These are phyloP conservation scores for Zygosaccharomyces siamensis DNA, from an alignment of 805 yeast species.

Conservation along the genomic window DNA sequence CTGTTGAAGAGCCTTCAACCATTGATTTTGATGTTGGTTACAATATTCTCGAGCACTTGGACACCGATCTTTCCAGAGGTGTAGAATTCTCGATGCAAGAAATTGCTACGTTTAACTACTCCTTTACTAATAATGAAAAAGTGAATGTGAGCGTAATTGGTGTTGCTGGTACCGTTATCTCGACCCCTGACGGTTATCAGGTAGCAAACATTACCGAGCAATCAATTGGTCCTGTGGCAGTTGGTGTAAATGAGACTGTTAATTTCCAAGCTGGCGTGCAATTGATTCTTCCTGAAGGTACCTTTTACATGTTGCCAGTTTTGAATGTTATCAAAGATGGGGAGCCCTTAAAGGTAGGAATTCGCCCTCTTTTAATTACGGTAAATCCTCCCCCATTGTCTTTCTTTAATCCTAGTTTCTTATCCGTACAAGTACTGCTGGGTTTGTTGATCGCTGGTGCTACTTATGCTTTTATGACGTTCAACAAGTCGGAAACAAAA, in stretches of 20 bases:
- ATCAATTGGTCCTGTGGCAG: constrained; percentile 54
- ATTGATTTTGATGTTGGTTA: constrained; percentile 47
- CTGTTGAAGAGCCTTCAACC: constrained; percentile 7
- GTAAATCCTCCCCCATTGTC: constrained; percentile 66
- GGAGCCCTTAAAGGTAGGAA: constrained; percentile 49
- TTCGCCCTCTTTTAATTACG: constrained; percentile 52
- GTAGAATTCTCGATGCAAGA: constrained; percentile 50
- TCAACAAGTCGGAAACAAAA: neutral
- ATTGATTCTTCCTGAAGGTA: constrained; percentile 52
- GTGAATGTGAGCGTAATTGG: constrained; percentile 53
- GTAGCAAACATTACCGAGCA: constrained; percentile 61
- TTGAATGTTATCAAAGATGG: constrained; percentile 49
- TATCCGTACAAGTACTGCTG: constrained; percentile 56
- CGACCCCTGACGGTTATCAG: constrained; percentile 48
- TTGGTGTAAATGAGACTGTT: constrained; percentile 46
- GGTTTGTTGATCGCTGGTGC: constrained; percentile 44
- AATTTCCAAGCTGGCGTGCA: constrained; percentile 56
- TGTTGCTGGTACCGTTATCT: constrained; percentile 60
- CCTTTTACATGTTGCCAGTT: constrained; percentile 56
- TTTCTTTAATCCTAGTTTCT: constrained; percentile 64
- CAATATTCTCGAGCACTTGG: constrained; percentile 43
- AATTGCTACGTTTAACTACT: constrained; percentile 46
- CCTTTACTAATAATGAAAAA: constrained; percentile 51
- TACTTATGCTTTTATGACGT: constrained; percentile 38
- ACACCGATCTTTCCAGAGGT: constrained; percentile 37